Evolutionary conservation across 176 grass and related monocot species (phyloP), one percentile per base, ranked within the genome.

Genomic region (Cocos nucifera): DNA sequence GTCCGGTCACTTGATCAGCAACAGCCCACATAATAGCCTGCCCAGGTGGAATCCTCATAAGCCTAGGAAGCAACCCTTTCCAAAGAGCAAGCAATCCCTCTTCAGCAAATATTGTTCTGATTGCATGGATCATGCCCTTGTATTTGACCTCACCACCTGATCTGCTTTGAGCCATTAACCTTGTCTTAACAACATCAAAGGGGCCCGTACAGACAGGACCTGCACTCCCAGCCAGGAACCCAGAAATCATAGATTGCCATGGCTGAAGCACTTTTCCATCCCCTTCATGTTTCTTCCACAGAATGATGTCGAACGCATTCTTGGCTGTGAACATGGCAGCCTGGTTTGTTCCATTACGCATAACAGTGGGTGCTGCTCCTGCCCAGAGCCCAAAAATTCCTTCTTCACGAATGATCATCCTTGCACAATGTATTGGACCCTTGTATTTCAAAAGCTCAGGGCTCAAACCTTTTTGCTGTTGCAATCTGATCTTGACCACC

Each of bases 41-140:
- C n/a, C 93, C 93, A 63, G 93, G 93, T 60, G 93, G 93, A 78
- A 98, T 98, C 82, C 93, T 88, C 93, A 92, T 92, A 22, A 98
- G 93, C 73, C 93, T 85, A 1, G 93, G 88, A 76, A 92, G 84
- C 63, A 98, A 83, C 49, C 93, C 87, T 76, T 81, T 98, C 93
- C 93, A 98, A 20, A 98, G 67, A 9, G 84, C 79, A 25, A 69
- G 69, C 69, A 89, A 19, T 17, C 93, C 93, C 76, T 98, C 93
- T 61, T 98, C 93, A 1, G 76, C 17, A 58, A 86, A 61, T 70
- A 98, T 92, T 53, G 84, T 98, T 53, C 29, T 78, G 30, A 98
- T 92, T 0, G 87, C 87, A 22, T 98, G 87, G 17, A 83, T 35
- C 88, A 92, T 83, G 49, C 93, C 93, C 16, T 64, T 86, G 57